Percentiles rank a stretch among this genome's conserved stretches.
These are phyloP conservation scores for Saccharomycopsis crataegensis DNA, from an alignment of 1,139 yeast genomes.

Conservation along the genomic window DNA sequence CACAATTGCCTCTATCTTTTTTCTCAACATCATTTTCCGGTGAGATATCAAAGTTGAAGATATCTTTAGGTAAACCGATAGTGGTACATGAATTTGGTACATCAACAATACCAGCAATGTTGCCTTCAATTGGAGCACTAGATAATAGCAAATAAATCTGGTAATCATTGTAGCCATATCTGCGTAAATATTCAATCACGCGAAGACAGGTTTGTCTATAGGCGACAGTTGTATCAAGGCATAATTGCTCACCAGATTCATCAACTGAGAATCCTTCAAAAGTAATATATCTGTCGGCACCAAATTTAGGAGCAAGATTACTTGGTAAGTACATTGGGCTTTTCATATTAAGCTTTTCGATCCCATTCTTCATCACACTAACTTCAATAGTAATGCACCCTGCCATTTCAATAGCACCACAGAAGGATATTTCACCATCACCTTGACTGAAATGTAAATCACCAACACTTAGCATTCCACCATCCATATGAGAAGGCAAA, in stretches of 20 bases:
- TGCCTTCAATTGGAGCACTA: slow-evolving; percentile 44
- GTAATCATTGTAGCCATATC: slow-evolving; percentile 44
- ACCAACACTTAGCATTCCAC: slow-evolving; percentile 42
- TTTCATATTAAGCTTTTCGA: slow-evolving; percentile 34
- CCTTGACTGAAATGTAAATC: slow-evolving; percentile 47
- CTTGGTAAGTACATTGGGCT: slow-evolving; percentile 43
- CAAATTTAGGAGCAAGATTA: slow-evolving; percentile 39
- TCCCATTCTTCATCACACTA: slow-evolving; percentile 36
- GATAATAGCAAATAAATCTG: slow-evolving; percentile 40
- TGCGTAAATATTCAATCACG: slow-evolving; percentile 41
- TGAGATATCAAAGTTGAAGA: slow-evolving; percentile 41
- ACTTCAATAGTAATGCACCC: slow-evolving; percentile 38
- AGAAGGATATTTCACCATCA: slow-evolving; percentile 45
- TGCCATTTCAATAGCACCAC: slow-evolving; percentile 49
- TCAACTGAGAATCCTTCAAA: slow-evolving; percentile 47
- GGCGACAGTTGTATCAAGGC: slow-evolving; percentile 40
- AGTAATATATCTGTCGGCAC: slow-evolving; percentile 41
- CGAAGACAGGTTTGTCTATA: slow-evolving; percentile 43
- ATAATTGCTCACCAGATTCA: slow-evolving; percentile 38
- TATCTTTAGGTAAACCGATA: slow-evolving; percentile 43
- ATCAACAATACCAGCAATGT: slow-evolving; percentile 44
- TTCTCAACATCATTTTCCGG: slow-evolving; percentile 31
- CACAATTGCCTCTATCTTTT: slow-evolving; percentile 33
- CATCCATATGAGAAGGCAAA: slow-evolving; percentile 39
- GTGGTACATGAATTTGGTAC: slow-evolving; percentile 47